A percentile compares a stretch with the other conserved stretches of the same genome.
These are phyloP conservation scores for Jatropha curcas DNA, from an alignment of 345 rosid species.

Conservation along the genomic window DNA sequence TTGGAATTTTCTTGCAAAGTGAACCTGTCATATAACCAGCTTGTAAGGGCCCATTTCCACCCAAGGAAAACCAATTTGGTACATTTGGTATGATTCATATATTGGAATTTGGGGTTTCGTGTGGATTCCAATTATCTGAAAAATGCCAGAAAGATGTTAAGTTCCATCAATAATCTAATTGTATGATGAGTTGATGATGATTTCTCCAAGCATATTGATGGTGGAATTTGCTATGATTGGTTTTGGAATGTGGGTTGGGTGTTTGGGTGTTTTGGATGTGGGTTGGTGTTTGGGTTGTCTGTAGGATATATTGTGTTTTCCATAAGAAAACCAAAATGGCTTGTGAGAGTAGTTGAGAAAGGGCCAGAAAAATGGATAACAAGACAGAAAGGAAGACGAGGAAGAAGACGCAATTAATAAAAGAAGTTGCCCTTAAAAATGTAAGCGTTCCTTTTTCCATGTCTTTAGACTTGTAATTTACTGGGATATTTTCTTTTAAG, in stretches of 20 bases:
- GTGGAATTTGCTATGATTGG: slow-evolving; percentile 19
- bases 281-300: not conserved
- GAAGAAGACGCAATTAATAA: too few species aligned
- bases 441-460: not conserved
- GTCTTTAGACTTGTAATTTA: too few species aligned
- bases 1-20: not conserved
- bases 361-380: not conserved
- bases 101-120: slow-evolving; percentile 13
- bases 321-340: slow-evolving; percentile 11
- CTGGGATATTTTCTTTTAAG: too few species aligned
- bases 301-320: not conserved
- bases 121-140: slow-evolving; percentile 13
- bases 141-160: not conserved
- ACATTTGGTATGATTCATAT: slow-evolving; percentile 7
- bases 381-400: too few species aligned
- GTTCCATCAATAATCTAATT: not conserved
- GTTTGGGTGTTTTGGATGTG: slow-evolving; percentile 9
- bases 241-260: too few species aligned
- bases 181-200: not conserved
- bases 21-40: slow-evolving; percentile 24
- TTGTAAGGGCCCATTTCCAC: slow-evolving; percentile 14
- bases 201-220: not conserved
- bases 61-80: slow-evolving; percentile 8
- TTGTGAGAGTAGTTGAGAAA: not conserved
- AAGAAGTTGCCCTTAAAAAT: not conserved